Conservation (phyloP, 2,329 filamentous ascomycete species). For the Talaromyces atroroseus region DNA sequence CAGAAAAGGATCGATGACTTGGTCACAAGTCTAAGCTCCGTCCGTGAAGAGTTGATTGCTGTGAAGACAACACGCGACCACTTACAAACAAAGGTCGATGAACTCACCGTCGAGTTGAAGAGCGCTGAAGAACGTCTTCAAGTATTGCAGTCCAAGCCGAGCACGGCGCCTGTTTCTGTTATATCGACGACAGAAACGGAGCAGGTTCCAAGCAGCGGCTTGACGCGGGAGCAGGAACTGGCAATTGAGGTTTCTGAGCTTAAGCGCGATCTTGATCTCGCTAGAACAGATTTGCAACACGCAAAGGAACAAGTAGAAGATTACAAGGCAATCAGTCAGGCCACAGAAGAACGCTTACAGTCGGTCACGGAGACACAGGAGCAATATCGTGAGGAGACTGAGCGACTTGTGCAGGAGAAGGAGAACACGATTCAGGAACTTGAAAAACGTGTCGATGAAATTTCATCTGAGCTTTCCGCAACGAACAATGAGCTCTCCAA, state of each 20-base stretch:
- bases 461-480: conserved; percentile 72
- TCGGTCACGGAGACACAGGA: conserved; percentile 75
- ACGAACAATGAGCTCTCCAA: conserved; percentile 78
- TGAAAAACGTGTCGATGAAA: conserved; percentile 74
- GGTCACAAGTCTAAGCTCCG: conserved; percentile 68
- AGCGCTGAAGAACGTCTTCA: conserved; percentile 83
- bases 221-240: conserved; percentile 70
- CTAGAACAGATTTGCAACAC: conserved; percentile 72
- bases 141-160: conserved; percentile 73
- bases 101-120: conserved; percentile 79
- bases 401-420: conserved; percentile 68
- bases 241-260: conserved; percentile 78
- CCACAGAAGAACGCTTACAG: conserved; percentile 79
- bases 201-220: conserved; percentile 42
- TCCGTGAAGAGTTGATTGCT: conserved; percentile 79
- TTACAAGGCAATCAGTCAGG: conserved; percentile 82
- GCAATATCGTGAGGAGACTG: conserved; percentile 81
- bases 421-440: conserved; percentile 74
- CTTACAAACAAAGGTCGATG: conserved; percentile 80
- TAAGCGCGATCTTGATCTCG: conserved; percentile 78
- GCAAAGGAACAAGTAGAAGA: conserved; percentile 76
- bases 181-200: conserved; percentile 26
- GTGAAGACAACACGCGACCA: conserved; percentile 86
- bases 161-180: conserved; percentile 50
- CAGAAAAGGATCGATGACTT: conserved; percentile 93